These are phyloP conservation scores for Volvox africanus DNA, from an alignment of 139 green algal genomes.

Conservation along the genomic window DNA sequence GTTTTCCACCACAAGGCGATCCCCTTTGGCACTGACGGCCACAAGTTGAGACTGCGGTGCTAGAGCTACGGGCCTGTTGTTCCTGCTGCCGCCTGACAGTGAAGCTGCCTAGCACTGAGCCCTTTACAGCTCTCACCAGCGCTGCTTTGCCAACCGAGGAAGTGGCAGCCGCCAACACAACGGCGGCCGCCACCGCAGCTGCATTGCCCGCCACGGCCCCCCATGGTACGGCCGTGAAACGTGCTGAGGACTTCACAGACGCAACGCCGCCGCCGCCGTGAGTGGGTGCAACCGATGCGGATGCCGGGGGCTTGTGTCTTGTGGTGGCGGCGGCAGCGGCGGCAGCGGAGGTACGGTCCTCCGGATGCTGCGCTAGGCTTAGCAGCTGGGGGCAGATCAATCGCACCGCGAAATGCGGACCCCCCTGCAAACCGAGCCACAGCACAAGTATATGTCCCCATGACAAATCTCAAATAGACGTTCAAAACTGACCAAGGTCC, in stretches of 20 bases:
- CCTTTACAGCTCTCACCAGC: not conserved
- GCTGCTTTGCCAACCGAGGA: not conserved
- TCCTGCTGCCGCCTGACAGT: not conserved
- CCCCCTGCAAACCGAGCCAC: not conserved
- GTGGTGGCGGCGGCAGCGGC: too few relatives aligned
- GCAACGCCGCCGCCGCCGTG: not conserved
- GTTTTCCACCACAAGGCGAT: not conserved
- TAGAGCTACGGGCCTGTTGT: not conserved
- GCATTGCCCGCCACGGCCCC: not conserved
- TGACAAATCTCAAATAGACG: too few relatives aligned
- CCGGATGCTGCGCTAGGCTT: not conserved
- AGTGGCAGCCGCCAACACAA: not conserved
- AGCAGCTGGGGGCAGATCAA: conserved; percentile 1
- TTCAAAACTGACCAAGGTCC: too few relatives aligned
- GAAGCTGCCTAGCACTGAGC: not conserved
- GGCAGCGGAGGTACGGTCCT: not conserved
- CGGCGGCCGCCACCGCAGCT: not conserved
- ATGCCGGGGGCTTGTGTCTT: not conserved
- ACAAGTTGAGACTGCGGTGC: too few relatives aligned
- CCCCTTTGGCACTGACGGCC: not conserved
- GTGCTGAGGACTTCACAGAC: not conserved
- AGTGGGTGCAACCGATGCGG: not conserved
- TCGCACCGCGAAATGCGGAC: not conserved
- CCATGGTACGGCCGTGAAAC: not conserved
- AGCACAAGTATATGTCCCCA: too few relatives aligned